A percentile compares a stretch with the other conserved stretches of the same genome.
phyloP scores from a whole-genome alignment of 768 basidiomycete species.

The Kwoniella bestiolae region DNA sequence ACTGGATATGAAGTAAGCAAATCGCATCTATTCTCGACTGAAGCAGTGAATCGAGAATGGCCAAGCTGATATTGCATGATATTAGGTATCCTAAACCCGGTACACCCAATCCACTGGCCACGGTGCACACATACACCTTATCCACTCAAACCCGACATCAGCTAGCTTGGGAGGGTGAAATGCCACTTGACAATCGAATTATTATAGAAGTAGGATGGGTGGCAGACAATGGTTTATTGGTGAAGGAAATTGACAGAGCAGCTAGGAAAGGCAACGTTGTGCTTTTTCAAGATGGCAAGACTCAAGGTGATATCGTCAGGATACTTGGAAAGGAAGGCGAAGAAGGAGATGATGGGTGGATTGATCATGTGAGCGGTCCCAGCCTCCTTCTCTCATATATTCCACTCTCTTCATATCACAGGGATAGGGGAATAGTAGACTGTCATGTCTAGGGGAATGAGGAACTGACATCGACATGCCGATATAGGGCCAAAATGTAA shows the following conservation, averaged over 20 bases:
- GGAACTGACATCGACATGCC: too few relatives aligned
- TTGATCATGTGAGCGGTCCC: conserved; percentile 73
- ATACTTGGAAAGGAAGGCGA: conserved; percentile 81
- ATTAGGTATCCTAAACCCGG: conserved; percentile 59
- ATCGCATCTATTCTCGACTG: too few relatives aligned
- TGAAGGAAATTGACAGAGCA: conserved; percentile 86
- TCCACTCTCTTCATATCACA: background rate
- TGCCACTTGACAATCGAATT: conserved; percentile 68
- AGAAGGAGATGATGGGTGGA: conserved; percentile 91
- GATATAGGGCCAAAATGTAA: conserved; percentile 50
- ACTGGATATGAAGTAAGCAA: conserved; percentile 57
- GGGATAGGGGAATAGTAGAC: too few relatives aligned
- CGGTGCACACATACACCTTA: conserved; percentile 74
- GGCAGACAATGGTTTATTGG: conserved; percentile 69
- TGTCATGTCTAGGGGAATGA: too few relatives aligned
- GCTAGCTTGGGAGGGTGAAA: conserved; percentile 66
- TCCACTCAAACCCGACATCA: conserved; percentile 31
- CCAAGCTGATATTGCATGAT: conserved; percentile 10
- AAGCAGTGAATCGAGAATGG: too few relatives aligned
- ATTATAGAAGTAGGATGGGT: conserved; percentile 87
- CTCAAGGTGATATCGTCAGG: conserved; percentile 68
- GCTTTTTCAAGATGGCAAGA: conserved; percentile 65
- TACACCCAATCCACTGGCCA: conserved; percentile 74
- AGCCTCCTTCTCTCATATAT: background rate
- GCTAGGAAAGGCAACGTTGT: conserved; percentile 80